Percentiles rank a stretch among this genome's conserved stretches.
Evolutionary conservation across 2,329 filamentous ascomycete species (phyloP).

Genomic region (Xylariaceae sp.): DNA sequence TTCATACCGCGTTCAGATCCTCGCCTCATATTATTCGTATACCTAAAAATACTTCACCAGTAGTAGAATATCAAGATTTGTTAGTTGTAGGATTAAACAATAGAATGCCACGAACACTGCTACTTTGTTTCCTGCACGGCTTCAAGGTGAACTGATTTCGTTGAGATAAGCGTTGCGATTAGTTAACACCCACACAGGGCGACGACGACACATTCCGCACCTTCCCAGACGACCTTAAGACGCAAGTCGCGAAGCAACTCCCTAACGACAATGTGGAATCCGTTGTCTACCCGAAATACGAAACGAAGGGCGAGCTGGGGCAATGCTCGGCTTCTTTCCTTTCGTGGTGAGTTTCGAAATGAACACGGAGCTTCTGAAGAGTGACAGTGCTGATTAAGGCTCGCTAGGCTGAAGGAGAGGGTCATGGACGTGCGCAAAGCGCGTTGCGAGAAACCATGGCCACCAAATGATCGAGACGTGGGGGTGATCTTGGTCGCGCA

Average conservation of each 20-base stretch:
- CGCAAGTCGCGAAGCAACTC: conserved; percentile 62
- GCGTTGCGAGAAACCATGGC: conserved; percentile 73
- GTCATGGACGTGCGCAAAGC: conserved; percentile 80
- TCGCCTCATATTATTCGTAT: conserved; percentile 8
- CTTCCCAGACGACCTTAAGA: conserved; percentile 70
- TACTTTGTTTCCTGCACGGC: conserved; percentile 78
- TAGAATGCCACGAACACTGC: conserved; percentile 60
- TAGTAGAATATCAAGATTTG: not conserved
- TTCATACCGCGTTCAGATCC: not conserved
- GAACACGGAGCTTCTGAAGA: not conserved
- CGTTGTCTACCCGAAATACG: conserved; percentile 73
- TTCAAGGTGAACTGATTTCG: conserved; percentile 65
- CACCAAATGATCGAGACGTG: conserved; percentile 80
- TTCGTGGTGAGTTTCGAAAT: conserved; percentile 49
- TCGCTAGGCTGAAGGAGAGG: conserved; percentile 73
- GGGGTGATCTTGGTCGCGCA: conserved; percentile 82
- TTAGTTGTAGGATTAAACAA: not conserved
- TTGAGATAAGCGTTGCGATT: too few relatives aligned
- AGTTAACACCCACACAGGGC: conserved; percentile 52
- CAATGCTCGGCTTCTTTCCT: conserved; percentile 54
- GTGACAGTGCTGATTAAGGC: not conserved
- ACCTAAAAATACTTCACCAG: not conserved
- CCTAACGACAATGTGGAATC: conserved; percentile 66
- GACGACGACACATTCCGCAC: conserved; percentile 72
- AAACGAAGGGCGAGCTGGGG: conserved; percentile 72